Conservation (phyloP, 495 filamentous ascomycete species). For the Bryoglossum gracile region DNA sequence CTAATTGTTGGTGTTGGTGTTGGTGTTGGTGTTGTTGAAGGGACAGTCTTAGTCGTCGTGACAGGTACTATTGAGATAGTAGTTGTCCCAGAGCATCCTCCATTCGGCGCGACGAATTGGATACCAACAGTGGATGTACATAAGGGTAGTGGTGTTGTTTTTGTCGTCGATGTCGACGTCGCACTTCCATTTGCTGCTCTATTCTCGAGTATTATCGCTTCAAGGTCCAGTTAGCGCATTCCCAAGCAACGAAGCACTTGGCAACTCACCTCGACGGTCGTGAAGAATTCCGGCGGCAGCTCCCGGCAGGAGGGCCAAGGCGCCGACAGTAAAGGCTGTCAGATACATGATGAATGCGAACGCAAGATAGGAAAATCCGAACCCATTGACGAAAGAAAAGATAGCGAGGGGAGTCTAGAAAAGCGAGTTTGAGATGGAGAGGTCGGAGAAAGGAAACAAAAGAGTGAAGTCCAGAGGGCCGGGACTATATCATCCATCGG, state of each 20-base stretch:
- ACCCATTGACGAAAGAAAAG: conserved; percentile 7
- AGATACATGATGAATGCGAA: conserved; percentile 12
- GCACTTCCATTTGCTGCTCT: neutral
- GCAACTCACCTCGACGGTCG: conserved; percentile 7
- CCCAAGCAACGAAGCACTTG: too few species aligned
- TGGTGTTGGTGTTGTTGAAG: neutral
- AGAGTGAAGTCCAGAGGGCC: neutral
- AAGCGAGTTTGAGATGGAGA: neutral
- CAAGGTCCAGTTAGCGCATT: neutral
- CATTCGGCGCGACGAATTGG: neutral
- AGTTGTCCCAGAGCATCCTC: neutral
- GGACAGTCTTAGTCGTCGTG: neutral
- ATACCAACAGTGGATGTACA: neutral
- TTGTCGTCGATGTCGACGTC: neutral
- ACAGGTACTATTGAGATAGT: too few species aligned
- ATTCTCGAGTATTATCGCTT: neutral
- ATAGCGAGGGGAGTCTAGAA: neutral
- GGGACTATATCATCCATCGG: neutral
- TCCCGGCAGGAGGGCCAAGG: conserved; percentile 6
- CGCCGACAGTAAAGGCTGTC: conserved; percentile 5
- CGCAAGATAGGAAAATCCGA: neutral
- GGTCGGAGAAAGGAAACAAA: conserved; percentile 3
- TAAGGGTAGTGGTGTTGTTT: neutral
- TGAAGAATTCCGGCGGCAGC: neutral
- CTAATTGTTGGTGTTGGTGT: neutral